A percentile compares a stretch with the other conserved stretches of the same genome.
Conservation (phyloP, 345 rosid genomes). For the Citrus cavaleriei region DNA sequence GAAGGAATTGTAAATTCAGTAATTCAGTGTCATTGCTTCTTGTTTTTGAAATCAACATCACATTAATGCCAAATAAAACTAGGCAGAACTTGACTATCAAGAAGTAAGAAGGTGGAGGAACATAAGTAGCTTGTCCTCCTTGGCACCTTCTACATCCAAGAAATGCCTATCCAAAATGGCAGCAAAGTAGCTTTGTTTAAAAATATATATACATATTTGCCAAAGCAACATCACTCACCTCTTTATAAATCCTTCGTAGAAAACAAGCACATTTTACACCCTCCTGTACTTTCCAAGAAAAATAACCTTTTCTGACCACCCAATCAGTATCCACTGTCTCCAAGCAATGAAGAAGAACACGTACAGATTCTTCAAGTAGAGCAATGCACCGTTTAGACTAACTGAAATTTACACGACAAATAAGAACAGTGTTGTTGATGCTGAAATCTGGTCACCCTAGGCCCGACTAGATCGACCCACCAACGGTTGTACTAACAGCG, state of each 20-base stretch:
- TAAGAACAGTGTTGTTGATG: neutral
- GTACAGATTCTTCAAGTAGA: conserved; percentile 64
- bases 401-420: conserved; percentile 38
- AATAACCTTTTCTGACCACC: conserved; percentile 27
- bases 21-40: neutral
- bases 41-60: neutral
- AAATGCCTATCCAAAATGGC: neutral
- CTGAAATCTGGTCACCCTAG: too few species aligned
- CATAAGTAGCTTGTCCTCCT: neutral
- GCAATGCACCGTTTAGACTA: conserved; percentile 62
- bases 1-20: neutral
- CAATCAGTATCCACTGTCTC: conserved; percentile 48
- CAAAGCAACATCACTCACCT: conserved; percentile 47
- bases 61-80: neutral
- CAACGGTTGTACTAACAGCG: too few species aligned
- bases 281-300: conserved; percentile 55
- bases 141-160: neutral
- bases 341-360: conserved; percentile 63
- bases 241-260: conserved; percentile 86
- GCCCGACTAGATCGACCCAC: too few species aligned
- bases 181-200: neutral
- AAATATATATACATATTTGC: neutral
- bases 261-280: conserved; percentile 69
- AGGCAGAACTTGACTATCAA: neutral
- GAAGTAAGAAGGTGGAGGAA: neutral